Percentiles rank a stretch among this genome's conserved stretches.
Conservation (phyloP, 139 green algal genomes). For the Picocystis salinarum region DNA sequence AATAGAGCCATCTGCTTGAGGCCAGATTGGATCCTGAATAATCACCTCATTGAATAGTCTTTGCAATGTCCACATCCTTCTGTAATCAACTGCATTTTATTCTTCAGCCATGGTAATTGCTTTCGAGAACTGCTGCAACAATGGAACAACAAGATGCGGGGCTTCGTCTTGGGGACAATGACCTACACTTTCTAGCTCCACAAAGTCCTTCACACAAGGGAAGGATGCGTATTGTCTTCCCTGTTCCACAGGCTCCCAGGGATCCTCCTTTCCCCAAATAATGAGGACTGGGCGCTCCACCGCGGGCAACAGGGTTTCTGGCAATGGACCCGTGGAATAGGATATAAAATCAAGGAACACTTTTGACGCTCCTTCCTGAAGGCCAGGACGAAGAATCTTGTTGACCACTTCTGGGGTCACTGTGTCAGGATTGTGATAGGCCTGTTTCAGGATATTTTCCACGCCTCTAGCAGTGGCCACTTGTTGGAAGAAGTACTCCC, state of each 20-base stretch:
- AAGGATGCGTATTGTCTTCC: constrained; percentile 23
- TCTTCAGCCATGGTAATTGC: too few relatives aligned
- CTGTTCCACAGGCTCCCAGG: constrained; percentile 51
- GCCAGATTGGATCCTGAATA: too few relatives aligned
- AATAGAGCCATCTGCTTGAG: too few relatives aligned
- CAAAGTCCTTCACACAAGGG: constrained; percentile 49
- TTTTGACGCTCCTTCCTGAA: constrained; percentile 56
- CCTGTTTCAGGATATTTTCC: constrained; percentile 62
- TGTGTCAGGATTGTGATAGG: constrained; percentile 51
- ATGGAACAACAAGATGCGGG: too few relatives aligned
- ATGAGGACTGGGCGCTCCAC: constrained; percentile 49
- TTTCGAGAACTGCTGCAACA: too few relatives aligned
- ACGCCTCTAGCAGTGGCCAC: constrained; percentile 45
- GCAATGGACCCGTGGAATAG: constrained; percentile 71
- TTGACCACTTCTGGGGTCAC: constrained; percentile 87
- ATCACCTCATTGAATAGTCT: too few relatives aligned
- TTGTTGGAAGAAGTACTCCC: constrained; percentile 46
- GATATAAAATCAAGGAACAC: constrained; percentile 98
- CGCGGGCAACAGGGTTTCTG: constrained; percentile 65
- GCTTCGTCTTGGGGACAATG: too few relatives aligned
- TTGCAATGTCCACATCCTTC: too few relatives aligned
- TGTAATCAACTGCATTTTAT: too few relatives aligned
- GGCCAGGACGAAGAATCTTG: constrained; percentile 66
- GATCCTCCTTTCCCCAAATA: constrained; percentile 74
- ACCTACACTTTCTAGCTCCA: constrained; percentile 34